phyloP scores from a whole-genome alignment of 176 grass and related monocot species.

The Oryza coarctata region DNA sequence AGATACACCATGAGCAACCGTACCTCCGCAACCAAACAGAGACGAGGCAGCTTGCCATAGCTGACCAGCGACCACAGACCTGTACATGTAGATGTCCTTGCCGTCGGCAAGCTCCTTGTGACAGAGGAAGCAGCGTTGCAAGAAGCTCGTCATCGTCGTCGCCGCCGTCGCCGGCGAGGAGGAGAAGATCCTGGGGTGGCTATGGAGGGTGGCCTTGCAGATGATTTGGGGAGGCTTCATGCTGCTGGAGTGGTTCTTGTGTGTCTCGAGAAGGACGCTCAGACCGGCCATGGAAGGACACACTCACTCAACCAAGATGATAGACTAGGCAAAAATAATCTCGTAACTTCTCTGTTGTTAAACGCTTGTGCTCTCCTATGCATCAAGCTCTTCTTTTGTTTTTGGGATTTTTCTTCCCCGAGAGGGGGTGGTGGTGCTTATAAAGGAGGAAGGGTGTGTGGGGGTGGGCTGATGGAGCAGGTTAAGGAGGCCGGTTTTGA shows the following conservation, averaged over 20 bases:
- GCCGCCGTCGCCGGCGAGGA: neutral
- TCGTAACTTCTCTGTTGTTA: neutral
- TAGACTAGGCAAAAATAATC: neutral
- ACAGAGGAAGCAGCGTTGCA: constrained; percentile 65
- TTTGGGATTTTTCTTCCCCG: neutral
- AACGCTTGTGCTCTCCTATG: neutral
- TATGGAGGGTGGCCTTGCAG: constrained; percentile 45
- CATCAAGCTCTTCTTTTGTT: neutral
- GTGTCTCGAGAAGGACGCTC: constrained; percentile 50
- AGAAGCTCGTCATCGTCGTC: neutral
- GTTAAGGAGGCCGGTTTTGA: neutral
- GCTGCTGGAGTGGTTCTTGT: neutral
- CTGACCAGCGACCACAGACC: neutral
- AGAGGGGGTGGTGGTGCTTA: neutral
- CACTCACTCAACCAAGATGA: neutral
- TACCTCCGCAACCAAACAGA: neutral
- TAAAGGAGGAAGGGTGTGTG: neutral
- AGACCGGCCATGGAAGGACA: constrained; percentile 52
- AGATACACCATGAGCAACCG: neutral
- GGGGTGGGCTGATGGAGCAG: neutral
- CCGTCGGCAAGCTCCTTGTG: constrained; percentile 40
- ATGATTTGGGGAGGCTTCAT: constrained; percentile 34
- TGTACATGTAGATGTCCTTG: constrained; percentile 75
- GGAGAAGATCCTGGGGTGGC: constrained; percentile 10
- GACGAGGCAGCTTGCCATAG: neutral